Evolutionary conservation across 2,329 filamentous ascomycete species (phyloP).

Genomic region (Alternaria ventricosa): DNA sequence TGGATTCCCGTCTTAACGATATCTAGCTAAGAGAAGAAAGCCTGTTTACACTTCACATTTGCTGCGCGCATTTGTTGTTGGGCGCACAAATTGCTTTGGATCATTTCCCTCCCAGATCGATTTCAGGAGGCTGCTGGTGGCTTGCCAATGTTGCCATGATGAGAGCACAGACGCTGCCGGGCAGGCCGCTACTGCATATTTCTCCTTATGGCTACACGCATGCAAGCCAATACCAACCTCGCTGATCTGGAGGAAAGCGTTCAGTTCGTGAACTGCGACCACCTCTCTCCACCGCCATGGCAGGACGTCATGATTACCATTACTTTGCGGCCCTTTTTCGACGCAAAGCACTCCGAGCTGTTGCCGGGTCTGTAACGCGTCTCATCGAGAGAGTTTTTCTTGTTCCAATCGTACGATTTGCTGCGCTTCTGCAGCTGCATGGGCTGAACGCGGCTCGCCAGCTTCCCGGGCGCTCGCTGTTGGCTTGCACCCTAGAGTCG

Average conservation of each 20-base stretch:
- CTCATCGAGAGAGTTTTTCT: slow-evolving; percentile 4
- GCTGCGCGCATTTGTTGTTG: neutral
- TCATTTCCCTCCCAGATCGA: neutral
- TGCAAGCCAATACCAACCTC: slow-evolving; percentile 7
- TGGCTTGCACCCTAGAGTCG: slow-evolving; percentile 3
- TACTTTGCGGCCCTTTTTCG: neutral
- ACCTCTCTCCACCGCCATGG: neutral
- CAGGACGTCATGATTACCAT: slow-evolving; percentile 1
- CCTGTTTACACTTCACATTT: slow-evolving; percentile 1
- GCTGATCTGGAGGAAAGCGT: neutral
- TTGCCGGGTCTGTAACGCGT: neutral
- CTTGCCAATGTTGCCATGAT: slow-evolving; percentile 13
- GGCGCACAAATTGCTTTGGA: slow-evolving; percentile 1
- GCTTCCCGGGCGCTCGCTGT: slow-evolving; percentile 12
- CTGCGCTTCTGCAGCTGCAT: slow-evolving; percentile 10
- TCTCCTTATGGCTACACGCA: slow-evolving; percentile 12
- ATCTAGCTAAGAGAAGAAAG: neutral
- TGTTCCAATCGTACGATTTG: neutral
- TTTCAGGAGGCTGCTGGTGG: slow-evolving; percentile 16
- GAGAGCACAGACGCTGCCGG: slow-evolving; percentile 11
- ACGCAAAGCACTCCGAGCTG: neutral
- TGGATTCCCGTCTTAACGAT: slow-evolving; percentile 6
- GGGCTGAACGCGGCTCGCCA: slow-evolving; percentile 12
- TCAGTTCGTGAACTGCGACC: neutral
- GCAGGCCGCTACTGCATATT: slow-evolving; percentile 7